phyloP scores from a whole-genome alignment of 2,329 filamentous ascomycete species.

The Microsporum audouinii region DNA sequence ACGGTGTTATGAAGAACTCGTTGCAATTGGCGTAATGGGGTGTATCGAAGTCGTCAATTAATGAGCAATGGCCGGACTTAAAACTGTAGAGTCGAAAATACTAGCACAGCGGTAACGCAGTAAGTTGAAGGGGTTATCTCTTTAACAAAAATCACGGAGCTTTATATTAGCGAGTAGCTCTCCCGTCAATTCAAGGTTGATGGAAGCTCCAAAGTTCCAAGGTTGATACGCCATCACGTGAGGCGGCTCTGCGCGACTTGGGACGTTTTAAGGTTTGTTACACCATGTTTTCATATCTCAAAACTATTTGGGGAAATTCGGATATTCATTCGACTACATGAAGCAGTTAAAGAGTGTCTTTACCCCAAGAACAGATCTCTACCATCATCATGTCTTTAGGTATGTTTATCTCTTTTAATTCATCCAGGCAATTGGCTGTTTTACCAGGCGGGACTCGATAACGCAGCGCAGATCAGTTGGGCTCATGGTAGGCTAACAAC shows the following conservation, averaged over 20 bases:
- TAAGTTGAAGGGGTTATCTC: too few relatives aligned
- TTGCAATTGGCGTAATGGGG: too few relatives aligned
- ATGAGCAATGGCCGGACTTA: too few relatives aligned
- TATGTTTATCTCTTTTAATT: not conserved
- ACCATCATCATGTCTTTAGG: slow-evolving; percentile 7
- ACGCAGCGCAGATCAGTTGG: not conserved
- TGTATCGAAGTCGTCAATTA: too few relatives aligned
- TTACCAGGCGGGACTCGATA: not conserved
- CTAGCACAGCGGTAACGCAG: too few relatives aligned
- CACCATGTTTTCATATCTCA: not conserved
- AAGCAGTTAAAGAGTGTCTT: not conserved
- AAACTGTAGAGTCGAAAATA: too few relatives aligned
- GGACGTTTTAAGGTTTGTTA: not conserved
- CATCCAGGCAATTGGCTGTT: not conserved
- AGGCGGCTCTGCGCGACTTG: not conserved
- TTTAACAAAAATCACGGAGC: too few relatives aligned
- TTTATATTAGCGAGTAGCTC: too few relatives aligned
- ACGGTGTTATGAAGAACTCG: too few relatives aligned
- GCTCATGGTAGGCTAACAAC: slow-evolving; percentile 9
- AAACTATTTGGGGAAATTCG: not conserved
- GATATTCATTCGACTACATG: not conserved
- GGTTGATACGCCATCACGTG: not conserved
- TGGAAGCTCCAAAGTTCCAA: not conserved
- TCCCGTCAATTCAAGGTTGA: too few relatives aligned
- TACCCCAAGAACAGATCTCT: not conserved